phyloP scores from a whole-genome alignment of 108 stramenopile genomes.

The Pseudonitzschia multiseries region DNA sequence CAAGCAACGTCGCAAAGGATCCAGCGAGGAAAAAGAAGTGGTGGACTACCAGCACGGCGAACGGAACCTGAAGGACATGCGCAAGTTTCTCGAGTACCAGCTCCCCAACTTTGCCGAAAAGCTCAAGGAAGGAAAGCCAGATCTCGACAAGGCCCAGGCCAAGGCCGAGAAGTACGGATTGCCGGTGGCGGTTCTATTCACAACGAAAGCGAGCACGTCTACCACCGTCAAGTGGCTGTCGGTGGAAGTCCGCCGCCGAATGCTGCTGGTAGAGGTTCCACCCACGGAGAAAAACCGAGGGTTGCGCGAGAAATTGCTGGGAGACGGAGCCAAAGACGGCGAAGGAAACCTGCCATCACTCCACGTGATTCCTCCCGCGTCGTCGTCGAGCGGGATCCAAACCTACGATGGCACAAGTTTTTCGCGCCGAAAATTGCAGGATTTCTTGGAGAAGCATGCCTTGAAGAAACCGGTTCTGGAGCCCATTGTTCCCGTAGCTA shows the following conservation, averaged over 20 bases:
- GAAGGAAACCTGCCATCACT: constrained; percentile 34
- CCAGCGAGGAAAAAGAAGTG: constrained; percentile 55
- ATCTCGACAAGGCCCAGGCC: constrained; percentile 40
- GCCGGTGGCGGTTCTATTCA: constrained; percentile 58
- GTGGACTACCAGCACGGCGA: constrained; percentile 61
- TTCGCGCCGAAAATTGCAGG: constrained; percentile 46
- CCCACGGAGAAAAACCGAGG: constrained; percentile 54
- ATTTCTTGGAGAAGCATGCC: constrained; percentile 56
- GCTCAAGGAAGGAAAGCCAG: constrained; percentile 38
- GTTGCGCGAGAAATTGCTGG: neutral
- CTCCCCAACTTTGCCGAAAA: constrained; percentile 59
- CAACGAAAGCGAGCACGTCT: constrained; percentile 46
- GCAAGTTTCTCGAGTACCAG: constrained; percentile 50
- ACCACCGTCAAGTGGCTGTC: constrained; percentile 54
- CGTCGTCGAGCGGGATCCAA: neutral
- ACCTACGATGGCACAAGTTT: constrained; percentile 46
- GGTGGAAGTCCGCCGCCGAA: constrained; percentile 59
- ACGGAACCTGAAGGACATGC: constrained; percentile 58
- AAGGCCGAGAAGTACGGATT: constrained; percentile 56
- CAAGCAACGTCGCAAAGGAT: constrained; percentile 38
- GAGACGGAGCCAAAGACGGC: constrained; percentile 20
- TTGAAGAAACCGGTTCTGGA: constrained; percentile 33
- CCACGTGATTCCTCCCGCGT: constrained; percentile 29
- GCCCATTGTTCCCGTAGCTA: constrained; percentile 4
- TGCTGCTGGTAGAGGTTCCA: constrained; percentile 51